Base-by-base conservation (phyloP, 306 rosid species). In the Erythrophleum fordii region DNA sequence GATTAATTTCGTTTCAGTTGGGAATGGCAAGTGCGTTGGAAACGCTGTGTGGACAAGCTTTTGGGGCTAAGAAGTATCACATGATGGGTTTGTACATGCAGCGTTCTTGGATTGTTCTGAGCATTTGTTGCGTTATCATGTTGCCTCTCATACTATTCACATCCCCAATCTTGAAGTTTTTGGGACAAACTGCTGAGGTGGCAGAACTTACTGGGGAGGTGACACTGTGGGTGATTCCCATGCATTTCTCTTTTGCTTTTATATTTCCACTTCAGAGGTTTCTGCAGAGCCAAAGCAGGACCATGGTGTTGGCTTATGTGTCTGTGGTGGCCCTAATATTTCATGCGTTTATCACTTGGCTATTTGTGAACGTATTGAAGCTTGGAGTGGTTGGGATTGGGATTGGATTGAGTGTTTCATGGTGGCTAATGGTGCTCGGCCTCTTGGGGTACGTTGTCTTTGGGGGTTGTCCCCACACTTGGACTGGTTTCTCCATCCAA, bases 1-100 rank as follows among this genome's bases (percentile, higher is more conserved):
- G 35, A 4, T 2, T 31, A 31, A 4, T 2, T 4, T 4, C 35
- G 35, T 31, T 31, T 31, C 59, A 88, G 91, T 60, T 86, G 46
- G 89, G 91, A 9, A 88, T 88, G 91, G 91, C 88, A 20, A 88
- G 91, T 51, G 91, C 91, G 1, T 26, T 88, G 25, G 91, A 88
- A 80, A 88, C 91, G 0, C 78, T 88, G 0, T 88, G 91, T 71
- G 91, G 91, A 45, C 91, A 88, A 51, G 91, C 91, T 0, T 88
- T 81, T 48, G 88, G 91, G 28, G 91, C 88, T 1, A 81, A 61
- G 28, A 78, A 80, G 22, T 76, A 78, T 69, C 73, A 73, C 46
- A 83, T 88, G 91, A 29, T 88, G 26, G 91, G 91, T 2, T 59
- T 88, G 11, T 88, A 88, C 70, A 31, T 86, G 46, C 91, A 88